These are phyloP conservation scores for Puya raimondii DNA, from an alignment of 176 grass and related monocot genomes.

Conservation along the genomic window DNA sequence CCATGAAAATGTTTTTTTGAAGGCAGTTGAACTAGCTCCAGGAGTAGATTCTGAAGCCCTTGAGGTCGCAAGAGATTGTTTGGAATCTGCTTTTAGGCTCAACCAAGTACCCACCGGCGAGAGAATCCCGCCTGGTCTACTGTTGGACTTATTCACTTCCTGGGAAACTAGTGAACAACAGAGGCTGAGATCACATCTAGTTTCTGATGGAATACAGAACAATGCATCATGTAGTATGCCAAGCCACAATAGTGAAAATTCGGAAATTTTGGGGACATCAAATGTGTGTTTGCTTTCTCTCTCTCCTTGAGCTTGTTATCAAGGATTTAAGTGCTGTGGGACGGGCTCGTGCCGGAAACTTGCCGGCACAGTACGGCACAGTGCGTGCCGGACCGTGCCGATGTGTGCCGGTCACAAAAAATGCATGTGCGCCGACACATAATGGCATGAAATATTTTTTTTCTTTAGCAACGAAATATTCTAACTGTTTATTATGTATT, in stretches of 20 bases:
- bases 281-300: slow-evolving; percentile 26
- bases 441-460: too few species aligned
- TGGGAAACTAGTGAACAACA: slow-evolving; percentile 24
- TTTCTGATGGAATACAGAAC: slow-evolving; percentile 16
- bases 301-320: neutral
- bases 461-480: too few species aligned
- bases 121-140: slow-evolving; percentile 35
- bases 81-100: slow-evolving; percentile 39
- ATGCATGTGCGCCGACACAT: too few species aligned
- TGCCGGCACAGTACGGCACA: too few species aligned
- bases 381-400: too few species aligned
- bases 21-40: slow-evolving; percentile 53
- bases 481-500: too few species aligned
- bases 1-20: slow-evolving; percentile 7
- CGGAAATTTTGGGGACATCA: slow-evolving; percentile 31
- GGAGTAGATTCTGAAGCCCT: slow-evolving; percentile 53
- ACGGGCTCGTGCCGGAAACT: too few species aligned
- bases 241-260: slow-evolving; percentile 18
- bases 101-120: slow-evolving; percentile 30
- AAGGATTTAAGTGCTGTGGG: too few species aligned
- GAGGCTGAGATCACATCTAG: slow-evolving; percentile 3
- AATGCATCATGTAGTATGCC: slow-evolving; percentile 11
- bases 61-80: slow-evolving; percentile 51
- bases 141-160: slow-evolving; percentile 45
- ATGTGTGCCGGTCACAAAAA: too few species aligned